Evolutionary conservation across 768 basidiomycete species (phyloP).

Genomic region (Rhodotorula taiwanensis): DNA sequence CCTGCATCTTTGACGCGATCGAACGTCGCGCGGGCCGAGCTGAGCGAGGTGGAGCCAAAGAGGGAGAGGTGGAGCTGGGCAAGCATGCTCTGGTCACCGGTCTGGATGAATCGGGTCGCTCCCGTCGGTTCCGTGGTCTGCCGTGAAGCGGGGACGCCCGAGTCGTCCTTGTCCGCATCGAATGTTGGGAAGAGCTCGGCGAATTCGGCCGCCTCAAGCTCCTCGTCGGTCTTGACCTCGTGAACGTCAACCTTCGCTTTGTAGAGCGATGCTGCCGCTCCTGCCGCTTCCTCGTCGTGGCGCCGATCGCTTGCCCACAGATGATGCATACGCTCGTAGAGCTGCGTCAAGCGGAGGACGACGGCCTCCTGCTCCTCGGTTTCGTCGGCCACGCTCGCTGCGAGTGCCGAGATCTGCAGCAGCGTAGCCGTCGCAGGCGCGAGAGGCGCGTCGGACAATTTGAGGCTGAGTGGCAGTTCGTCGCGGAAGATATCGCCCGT

Average conservation of each 20-base stretch:
- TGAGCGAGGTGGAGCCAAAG: slow-evolving; percentile 10
- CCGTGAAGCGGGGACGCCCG: too few species aligned
- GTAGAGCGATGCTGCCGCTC: slow-evolving; percentile 68
- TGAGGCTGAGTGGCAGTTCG: slow-evolving; percentile 35
- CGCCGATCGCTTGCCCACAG: slow-evolving; percentile 78
- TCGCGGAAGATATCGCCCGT: neutral
- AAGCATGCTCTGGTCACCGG: slow-evolving; percentile 24
- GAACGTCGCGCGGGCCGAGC: neutral
- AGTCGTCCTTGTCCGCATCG: slow-evolving; percentile 44
- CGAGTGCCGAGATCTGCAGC: slow-evolving; percentile 40
- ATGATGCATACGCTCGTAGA: slow-evolving; percentile 64
- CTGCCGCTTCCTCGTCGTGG: slow-evolving; percentile 59
- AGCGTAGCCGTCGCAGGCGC: slow-evolving; percentile 30
- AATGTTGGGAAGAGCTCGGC: slow-evolving; percentile 76
- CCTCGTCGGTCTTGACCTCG: slow-evolving; percentile 58
- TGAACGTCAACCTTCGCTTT: slow-evolving; percentile 56
- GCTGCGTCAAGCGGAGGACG: slow-evolving; percentile 48
- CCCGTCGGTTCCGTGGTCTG: too few species aligned
- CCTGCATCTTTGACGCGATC: slow-evolving; percentile 10
- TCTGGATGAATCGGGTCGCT: slow-evolving; percentile 15
- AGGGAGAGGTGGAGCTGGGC: slow-evolving; percentile 22
- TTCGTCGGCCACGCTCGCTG: slow-evolving; percentile 47
- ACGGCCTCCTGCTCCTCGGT: slow-evolving; percentile 2
- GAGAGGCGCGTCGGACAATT: slow-evolving; percentile 28
- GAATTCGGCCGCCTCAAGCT: slow-evolving; percentile 77